These are phyloP conservation scores for Boletus subparvulus DNA, from an alignment of 768 basidiomycete genomes.

Conservation along the genomic window DNA sequence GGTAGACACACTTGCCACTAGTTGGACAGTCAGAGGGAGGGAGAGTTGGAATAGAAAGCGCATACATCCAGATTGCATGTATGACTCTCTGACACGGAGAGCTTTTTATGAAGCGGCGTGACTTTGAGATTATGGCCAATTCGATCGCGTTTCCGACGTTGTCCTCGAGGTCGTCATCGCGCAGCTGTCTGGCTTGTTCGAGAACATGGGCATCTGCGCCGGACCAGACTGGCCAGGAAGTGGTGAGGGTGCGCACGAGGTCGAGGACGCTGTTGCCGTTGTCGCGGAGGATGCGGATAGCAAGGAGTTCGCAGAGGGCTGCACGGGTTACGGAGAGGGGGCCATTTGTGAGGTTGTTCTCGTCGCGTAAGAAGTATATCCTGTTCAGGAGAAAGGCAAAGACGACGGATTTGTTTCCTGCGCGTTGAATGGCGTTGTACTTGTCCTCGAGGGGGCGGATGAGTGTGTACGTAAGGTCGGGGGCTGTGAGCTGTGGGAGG, in stretches of 20 bases:
- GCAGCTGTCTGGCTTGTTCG: conserved; percentile 56
- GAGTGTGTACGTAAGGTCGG: conserved; percentile 89
- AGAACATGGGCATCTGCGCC: conserved; percentile 67
- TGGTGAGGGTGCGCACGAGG: conserved; percentile 69
- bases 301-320: conserved; percentile 85
- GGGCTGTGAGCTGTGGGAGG: conserved; percentile 61
- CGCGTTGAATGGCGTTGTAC: conserved; percentile 68
- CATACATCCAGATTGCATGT: conserved; percentile 75
- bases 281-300: conserved; percentile 73
- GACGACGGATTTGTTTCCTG: conserved; percentile 79
- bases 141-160: conserved; percentile 91
- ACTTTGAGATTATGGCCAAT: conserved; percentile 83
- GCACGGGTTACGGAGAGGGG: conserved; percentile 75
- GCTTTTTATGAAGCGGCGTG: conserved; percentile 87
- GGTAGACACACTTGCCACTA: conserved; percentile 92
- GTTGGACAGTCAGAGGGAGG: conserved; percentile 15
- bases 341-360: conserved; percentile 59
- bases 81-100: conserved; percentile 90
- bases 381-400: conserved; percentile 90
- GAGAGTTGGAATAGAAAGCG: conserved; percentile 6
- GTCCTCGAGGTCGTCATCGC: conserved; percentile 72
- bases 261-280: conserved; percentile 67
- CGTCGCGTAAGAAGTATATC: conserved; percentile 80
- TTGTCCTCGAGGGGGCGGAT: conserved; percentile 86
- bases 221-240: conserved; percentile 77